phyloP scores from a whole-genome alignment of 2,329 filamentous ascomycete species.

The Aspergillus puulaauensis region DNA sequence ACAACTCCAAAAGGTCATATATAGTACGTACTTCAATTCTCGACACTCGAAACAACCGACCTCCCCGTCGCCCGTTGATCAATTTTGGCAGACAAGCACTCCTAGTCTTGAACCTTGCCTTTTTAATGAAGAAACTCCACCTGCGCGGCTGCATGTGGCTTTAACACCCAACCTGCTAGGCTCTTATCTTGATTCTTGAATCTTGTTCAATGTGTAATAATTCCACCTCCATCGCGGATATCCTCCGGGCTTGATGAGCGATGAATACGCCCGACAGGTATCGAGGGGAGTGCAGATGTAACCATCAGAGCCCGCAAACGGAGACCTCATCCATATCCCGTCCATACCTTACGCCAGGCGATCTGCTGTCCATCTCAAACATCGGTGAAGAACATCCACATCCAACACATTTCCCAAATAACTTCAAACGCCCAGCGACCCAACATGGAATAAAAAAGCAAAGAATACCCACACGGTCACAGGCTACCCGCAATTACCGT shows the following conservation, averaged over 20 bases:
- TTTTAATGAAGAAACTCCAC: not conserved
- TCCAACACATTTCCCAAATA: not conserved
- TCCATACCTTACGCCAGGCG: not conserved
- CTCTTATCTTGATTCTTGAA: not conserved
- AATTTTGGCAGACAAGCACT: not conserved
- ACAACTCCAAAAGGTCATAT: not conserved
- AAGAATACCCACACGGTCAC: not conserved
- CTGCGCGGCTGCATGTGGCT: slow-evolving; percentile 4
- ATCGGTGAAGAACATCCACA: not conserved
- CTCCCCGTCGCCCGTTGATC: not conserved
- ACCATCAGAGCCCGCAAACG: not conserved
- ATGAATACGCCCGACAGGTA: not conserved
- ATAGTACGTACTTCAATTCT: not conserved
- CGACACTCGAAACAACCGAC: not conserved
- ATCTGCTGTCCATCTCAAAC: not conserved
- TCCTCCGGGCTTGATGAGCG: not conserved
- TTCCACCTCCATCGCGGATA: not conserved
- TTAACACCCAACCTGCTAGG: not conserved
- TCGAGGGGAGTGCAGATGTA: not conserved
- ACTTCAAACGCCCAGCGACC: not conserved
- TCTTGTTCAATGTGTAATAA: not conserved
- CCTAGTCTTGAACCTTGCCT: not conserved
- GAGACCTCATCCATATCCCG: no score
- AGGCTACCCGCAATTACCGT: not conserved
- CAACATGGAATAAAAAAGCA: not conserved